These are phyloP conservation scores for Daldinia sp. DNA, from an alignment of 2,329 filamentous ascomycete species.

Conservation along the genomic window DNA sequence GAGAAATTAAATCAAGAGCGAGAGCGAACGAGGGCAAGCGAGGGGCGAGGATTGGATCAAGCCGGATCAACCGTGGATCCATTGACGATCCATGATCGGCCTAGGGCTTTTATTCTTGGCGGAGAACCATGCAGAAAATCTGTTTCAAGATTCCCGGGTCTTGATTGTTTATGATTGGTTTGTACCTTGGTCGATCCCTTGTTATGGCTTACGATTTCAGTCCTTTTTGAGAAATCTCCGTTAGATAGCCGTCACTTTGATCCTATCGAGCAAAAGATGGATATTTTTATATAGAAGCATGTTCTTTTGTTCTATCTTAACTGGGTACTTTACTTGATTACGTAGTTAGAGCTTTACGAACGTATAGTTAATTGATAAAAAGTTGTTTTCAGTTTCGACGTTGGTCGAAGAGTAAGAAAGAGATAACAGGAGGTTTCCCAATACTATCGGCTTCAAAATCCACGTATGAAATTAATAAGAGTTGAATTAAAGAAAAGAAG, in stretches of 20 bases:
- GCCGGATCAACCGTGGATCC: conserved; percentile 40
- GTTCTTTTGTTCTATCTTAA: too few species aligned
- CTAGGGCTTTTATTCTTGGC: conserved; percentile 38
- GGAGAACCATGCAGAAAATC: conserved; percentile 43
- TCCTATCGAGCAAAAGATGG: too few species aligned
- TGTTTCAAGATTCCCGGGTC: conserved; percentile 44
- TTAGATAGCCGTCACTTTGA: not conserved
- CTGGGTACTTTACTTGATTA: too few species aligned
- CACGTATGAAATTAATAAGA: not conserved
- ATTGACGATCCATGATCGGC: conserved; percentile 43
- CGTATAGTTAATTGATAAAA: too few species aligned
- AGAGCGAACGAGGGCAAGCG: conserved; percentile 33
- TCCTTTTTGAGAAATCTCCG: not conserved
- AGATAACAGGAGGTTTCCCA: not conserved
- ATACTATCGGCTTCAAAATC: not conserved
- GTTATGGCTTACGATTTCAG: conserved; percentile 14
- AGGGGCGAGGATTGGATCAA: conserved; percentile 37
- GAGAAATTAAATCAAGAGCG: conserved; percentile 18
- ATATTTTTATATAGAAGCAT: too few species aligned
- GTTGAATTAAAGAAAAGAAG: not conserved
- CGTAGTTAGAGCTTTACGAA: too few species aligned
- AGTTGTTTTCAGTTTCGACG: too few species aligned
- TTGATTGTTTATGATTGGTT: conserved; percentile 36
- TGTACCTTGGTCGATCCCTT: conserved; percentile 26
- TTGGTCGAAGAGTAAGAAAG: not conserved